phyloP scores from a whole-genome alignment of 345 rosid species.

The Populus davidiana region DNA sequence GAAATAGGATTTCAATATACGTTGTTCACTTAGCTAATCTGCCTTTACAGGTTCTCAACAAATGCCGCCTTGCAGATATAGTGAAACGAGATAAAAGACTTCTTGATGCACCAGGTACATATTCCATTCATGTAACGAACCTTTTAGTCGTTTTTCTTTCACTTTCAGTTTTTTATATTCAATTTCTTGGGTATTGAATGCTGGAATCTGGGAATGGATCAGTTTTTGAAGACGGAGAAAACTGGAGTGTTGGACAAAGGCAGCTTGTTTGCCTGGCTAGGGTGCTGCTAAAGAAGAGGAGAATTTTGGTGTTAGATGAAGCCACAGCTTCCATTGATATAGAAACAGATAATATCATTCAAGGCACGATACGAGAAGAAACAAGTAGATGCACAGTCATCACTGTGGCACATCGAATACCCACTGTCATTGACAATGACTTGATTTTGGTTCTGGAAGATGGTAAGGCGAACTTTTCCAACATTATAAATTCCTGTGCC shows the following conservation, averaged over 20 bases:
- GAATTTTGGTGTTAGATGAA: constrained; percentile 72
- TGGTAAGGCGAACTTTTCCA: constrained; percentile 36
- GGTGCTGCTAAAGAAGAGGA: constrained; percentile 62
- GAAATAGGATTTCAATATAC: background rate
- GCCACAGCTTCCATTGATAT: constrained; percentile 91
- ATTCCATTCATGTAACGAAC: background rate
- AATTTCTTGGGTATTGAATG: background rate
- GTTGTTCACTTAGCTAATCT: background rate
- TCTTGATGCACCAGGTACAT: constrained; percentile 55
- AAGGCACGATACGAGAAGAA: constrained; percentile 68
- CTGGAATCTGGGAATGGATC: constrained; percentile 23
- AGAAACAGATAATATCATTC: constrained; percentile 74
- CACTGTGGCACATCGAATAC: constrained; percentile 83
- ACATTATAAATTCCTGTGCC: background rate
- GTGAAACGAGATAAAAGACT: constrained; percentile 52
- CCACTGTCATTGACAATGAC: constrained; percentile 80
- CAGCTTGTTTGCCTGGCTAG: constrained; percentile 84
- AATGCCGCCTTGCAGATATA: constrained; percentile 50
- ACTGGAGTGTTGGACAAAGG: constrained; percentile 94
- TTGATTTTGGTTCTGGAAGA: constrained; percentile 76
- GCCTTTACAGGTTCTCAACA: constrained; percentile 43
- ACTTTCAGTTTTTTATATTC: background rate
- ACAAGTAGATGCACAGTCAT: constrained; percentile 71
- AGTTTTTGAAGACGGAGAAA: constrained; percentile 88
- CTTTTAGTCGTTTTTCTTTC: background rate